Base-by-base conservation (phyloP, 1,139 yeast species). In the Nakaseomyces bracarensis region DNA sequence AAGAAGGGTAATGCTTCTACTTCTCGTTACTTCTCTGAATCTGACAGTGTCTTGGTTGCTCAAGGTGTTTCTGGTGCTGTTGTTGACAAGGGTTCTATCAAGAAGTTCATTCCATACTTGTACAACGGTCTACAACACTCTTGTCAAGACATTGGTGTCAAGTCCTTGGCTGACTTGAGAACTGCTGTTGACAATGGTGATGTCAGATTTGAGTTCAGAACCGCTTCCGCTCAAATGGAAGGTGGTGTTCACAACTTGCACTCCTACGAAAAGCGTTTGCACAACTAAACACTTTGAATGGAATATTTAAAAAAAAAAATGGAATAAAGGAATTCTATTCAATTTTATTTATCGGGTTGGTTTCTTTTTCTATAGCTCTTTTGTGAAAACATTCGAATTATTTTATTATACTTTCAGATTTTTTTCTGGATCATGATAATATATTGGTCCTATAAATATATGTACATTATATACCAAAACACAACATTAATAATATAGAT, bases 21-120 rank as follows among this genome's bases (percentile, higher is more conserved):
- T 49, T 87, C 96, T 40, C 84, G 99, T 72, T 91, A 91, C 74
- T 91, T 91, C 69, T 86, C 96, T 46, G 98, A 91, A 72, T 70
- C 86, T 51, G 99, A 91, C 67, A 74, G 83, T 61, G 97, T 91
- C 51, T 76, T 91, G 54, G 98, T 91, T 55, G 99, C 99, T 43
- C 99, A 91, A 73, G 99, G 99, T 76, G 99, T 91, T 54, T 75
- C 94, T 51, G 99, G 99, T 58, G 75, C 95, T 42, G 99, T 91
- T 57, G 81, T 87, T 55, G 99, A 91, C 72, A 86, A 89, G 68
- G 99, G 98, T 58, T 87, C 97, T 33, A 75, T 91, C 63, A 77
- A 79, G 65, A 91, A 91, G 72, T 91, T 87, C 64, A 72, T 91
- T 53, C 98, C 98, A 51, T 91, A 91, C 74, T 73, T 91, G 67